Base-by-base conservation (phyloP, 2,329 filamentous ascomycete species). In the Diplodia seriata region DNA sequence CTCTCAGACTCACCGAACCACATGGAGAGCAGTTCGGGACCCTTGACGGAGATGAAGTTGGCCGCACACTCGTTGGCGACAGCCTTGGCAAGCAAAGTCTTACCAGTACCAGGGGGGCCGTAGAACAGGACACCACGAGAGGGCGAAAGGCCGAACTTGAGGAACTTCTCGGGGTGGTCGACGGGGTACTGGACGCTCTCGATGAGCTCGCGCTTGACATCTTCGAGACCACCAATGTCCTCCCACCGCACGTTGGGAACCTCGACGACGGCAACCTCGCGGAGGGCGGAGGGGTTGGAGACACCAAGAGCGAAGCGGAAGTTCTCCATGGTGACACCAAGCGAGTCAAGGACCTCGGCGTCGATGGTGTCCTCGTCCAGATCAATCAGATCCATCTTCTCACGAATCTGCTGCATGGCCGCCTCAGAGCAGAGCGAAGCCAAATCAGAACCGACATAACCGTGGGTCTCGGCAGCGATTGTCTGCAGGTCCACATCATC, bases 1-100 rank as follows among this genome's bases (percentile, higher is more conserved):
- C 93, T 97, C 85, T 99, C 96, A 66, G 95, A 99, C 85, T 99
- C 95, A 90, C 95, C 95, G 78, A 99, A 99, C 95, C 95, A 99
- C 95, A 99, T 99, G 81, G 93, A 97, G 75, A 99, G 89, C 76
- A 99, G 87, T 81, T 99, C 95, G 68, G 95, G 96, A 70, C 95
- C 95, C 89, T 99, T 99, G 82, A 99, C 91, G 50, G 95, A 99
- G 79, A 99, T 98, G 85, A 99, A 99, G 86, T 99, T 99, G 87
- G 95, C 95, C 70, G 95, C 91, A 79, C 94, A 98, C 85, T 99
- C 95, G 83, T 98, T 99, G 83, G 95, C 95, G 73, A 99, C 95
- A 75, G 95, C 95, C 88, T 99, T 99, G 79, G 95, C 95, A 85
- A 99, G 91, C 85, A 99, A 89, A 70, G 95, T 99, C 88, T 99